Base-by-base conservation (phyloP, 78 protist species). In the Chrysochromulina tobinii region DNA sequence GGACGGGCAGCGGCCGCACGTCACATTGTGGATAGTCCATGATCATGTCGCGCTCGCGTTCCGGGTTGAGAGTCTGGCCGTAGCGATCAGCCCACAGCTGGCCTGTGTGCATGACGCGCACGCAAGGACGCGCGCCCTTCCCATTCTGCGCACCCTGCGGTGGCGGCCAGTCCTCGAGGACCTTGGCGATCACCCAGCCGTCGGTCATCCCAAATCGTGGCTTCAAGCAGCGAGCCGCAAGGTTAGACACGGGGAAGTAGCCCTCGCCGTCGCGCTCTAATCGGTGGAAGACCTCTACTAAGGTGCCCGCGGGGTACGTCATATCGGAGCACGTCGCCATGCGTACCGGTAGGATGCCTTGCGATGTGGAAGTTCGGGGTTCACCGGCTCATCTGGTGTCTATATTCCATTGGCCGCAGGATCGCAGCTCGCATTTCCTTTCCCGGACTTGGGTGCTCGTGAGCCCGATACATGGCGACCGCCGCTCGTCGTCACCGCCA, bases 251-350 rank as follows among this genome's bases (percentile, higher is more conserved):
- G 14, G 91, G 91, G 69, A 89, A 89, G 91, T 89, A 89, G 67
- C 91, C 67, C 51, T 48, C 9, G 57, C 25, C 53, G 84, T 89
- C 91, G 50, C 38, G 27, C 38, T 81, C 4, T 18, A 4, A 20
- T 25, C 91, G 68, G 91, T 89, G 69, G 61, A 89, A 89, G 81
- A 89, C 91, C 23, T 89, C 84, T 9, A 89, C 91, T 38, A 38
- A 38, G 0, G 38, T 38, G 38, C 38, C 38, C 38, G 38, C 38
- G 0, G 38, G 38, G 38, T 38, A 38, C 38, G 38, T 38, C 38
- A 38, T 38, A 38, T 38, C 38, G 38, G 38, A 38, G 38, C 38
- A 38, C 38, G 38, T 38, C 38, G 38, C 38, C 38, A 38, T 38
- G 38, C 38, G 38, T 38, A 38, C 38, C 38, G 38, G 38, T 38